These are phyloP conservation scores for Scheffersomyces segobiensis DNA, from an alignment of 1,139 yeast species.

Conservation along the genomic window DNA sequence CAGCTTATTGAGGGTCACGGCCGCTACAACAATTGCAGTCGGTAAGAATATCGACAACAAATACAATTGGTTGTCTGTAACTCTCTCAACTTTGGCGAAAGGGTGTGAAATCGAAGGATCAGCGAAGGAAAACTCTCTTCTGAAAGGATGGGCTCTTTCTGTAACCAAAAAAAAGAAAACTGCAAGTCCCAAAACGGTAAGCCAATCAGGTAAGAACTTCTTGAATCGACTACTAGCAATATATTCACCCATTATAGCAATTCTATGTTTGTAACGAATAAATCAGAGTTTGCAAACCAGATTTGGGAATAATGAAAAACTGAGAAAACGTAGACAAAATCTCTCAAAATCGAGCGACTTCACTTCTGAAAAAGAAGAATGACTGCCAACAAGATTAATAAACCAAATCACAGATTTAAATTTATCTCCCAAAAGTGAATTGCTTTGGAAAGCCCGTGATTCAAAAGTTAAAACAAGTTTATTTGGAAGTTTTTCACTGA, in stretches of 20 bases:
- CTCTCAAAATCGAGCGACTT: not conserved
- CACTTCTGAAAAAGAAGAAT: not conserved
- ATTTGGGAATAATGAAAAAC: not conserved
- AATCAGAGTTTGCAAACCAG: not conserved
- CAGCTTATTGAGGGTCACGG: not conserved
- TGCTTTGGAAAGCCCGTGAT: not conserved
- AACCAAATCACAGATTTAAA: not conserved
- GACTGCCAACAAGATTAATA: not conserved
- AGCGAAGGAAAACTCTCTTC: conserved; percentile 17
- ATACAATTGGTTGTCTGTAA: conserved; percentile 19
- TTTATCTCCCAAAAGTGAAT: not conserved
- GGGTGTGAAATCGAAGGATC: conserved; percentile 20
- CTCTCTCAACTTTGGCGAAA: conserved; percentile 19
- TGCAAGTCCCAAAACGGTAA: conserved; percentile 14
- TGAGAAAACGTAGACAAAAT: not conserved
- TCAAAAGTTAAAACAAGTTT: not conserved
- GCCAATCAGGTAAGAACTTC: conserved; percentile 18
- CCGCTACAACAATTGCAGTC: conserved; percentile 9
- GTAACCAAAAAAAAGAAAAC: conserved; percentile 21
- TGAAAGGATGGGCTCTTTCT: conserved; percentile 18
- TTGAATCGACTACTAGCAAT: conserved; percentile 11
- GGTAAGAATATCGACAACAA: conserved; percentile 15
- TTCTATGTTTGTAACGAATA: not conserved
- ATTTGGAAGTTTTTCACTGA: not conserved
- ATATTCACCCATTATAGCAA: conserved; percentile 6